Base-by-base conservation (phyloP, 805 yeast species). In the Millerozyma miso region DNA sequence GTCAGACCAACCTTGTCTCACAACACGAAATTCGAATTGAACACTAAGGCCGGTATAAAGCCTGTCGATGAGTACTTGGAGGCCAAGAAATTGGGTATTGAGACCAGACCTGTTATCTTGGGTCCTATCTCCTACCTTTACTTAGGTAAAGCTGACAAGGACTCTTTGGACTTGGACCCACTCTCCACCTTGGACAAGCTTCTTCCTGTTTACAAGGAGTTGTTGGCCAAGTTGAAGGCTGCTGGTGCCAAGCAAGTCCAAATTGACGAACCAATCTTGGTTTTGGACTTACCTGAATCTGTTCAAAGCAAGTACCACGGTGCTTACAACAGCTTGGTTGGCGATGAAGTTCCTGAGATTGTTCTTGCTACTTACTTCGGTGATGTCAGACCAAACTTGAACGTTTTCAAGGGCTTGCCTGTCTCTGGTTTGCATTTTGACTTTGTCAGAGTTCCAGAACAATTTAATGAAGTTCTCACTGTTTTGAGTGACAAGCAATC, bases 121-220 rank as follows among this genome's bases (percentile, higher is more conserved):
- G 99, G 99, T 73, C 99, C 99, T 53, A 88, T 93, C 54, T 90
- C 98, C 51, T 93, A 79, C 85, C 77, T 93, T 56, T 80, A 71
- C 80, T 81, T 93, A 65, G 99, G 99, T 80, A 93, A 93, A 83
- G 85, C 97, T 60, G 98, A 93, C 79, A 91, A 90, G 77, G 98
- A 90, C 76, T 88, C 97, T 51, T 77, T 86, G 56, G 98, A 89
- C 69, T 79, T 91, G 66, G 93, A 88, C 69, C 97, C 97, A 73
- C 83, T 93, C 66, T 71, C 91, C 51, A 79, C 93, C 48, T 80
- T 93, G 63, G 85, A 83, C 67, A 88, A 91, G 80, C 67, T 93
- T 60, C 74, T 93, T 60, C 98, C 99, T 55, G 93, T 88, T 54
- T 93, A 93, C 81, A 82, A 82, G 65, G 91, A 87, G 76, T 77